phyloP scores from a whole-genome alignment of 2,329 filamentous ascomycete genomes.

The Aspergillus novofumigatus region DNA sequence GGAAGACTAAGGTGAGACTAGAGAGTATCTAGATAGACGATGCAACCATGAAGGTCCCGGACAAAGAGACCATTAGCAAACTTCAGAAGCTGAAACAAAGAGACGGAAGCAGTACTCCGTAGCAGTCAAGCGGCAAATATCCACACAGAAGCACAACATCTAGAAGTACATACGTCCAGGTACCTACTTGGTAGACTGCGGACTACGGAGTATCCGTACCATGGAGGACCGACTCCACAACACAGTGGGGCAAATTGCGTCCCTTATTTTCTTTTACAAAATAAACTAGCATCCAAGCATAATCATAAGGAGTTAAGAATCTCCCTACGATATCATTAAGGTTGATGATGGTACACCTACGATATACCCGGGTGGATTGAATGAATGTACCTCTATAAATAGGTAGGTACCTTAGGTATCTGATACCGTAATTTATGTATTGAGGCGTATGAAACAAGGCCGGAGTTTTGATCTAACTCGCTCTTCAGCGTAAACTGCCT shows the following conservation, averaged over 20 bases:
- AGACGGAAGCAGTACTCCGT: not conserved
- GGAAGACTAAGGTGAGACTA: not conserved
- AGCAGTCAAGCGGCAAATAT: not conserved
- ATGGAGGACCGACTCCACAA: no score
- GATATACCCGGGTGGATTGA: no score
- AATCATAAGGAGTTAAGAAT: not conserved
- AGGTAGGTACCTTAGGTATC: not conserved
- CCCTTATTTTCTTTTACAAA: not conserved
- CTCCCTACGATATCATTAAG: not conserved
- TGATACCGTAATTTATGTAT: not conserved
- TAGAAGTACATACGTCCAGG: no score
- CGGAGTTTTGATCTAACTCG: not conserved
- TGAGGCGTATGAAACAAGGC: not conserved
- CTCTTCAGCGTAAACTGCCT: not conserved
- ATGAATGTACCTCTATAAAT: no score
- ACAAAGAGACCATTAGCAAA: not conserved
- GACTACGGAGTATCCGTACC: no score
- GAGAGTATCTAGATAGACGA: not conserved
- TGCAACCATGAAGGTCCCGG: not conserved
- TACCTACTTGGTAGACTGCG: no score
- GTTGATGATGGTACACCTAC: not conserved
- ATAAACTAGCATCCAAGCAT: not conserved
- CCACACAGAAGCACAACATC: not conserved
- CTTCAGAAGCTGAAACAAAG: not conserved
- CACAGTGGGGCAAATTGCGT: not conserved